Evolutionary conservation across 1,284 basidiomycete genomes (phyloP).

Genomic region (Ceratobasidium sp.): DNA sequence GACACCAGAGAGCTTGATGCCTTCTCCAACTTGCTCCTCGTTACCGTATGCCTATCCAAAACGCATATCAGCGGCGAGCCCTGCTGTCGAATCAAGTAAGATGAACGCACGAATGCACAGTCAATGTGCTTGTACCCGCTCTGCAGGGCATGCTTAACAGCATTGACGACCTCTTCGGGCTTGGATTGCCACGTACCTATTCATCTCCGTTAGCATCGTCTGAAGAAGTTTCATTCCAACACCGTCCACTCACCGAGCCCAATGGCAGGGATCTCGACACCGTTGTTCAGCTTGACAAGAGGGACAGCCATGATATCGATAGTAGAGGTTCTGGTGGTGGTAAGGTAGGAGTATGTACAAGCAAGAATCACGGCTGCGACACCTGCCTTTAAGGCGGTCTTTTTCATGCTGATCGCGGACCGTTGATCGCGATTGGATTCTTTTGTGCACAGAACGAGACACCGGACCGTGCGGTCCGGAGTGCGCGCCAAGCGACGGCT

Average conservation of each 20-base stretch:
- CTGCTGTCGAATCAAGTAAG: not conserved
- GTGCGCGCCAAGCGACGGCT: constrained; percentile 22
- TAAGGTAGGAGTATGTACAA: constrained; percentile 32
- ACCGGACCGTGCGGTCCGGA: constrained; percentile 21
- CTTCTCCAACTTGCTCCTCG: constrained; percentile 86
- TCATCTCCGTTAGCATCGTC: constrained; percentile 37
- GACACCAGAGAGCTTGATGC: constrained; percentile 80
- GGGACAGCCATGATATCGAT: constrained; percentile 54
- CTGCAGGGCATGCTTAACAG: constrained; percentile 78
- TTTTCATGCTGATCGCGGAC: constrained; percentile 27
- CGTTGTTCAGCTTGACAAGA: constrained; percentile 74
- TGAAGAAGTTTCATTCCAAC: not conserved
- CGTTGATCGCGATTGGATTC: constrained; percentile 38
- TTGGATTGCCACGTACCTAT: constrained; percentile 83
- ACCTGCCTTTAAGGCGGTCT: constrained; percentile 34
- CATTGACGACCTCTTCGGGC: constrained; percentile 72
- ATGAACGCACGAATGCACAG: constrained; percentile 70
- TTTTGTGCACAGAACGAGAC: not conserved
- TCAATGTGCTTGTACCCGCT: constrained; percentile 83
- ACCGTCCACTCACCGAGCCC: constrained; percentile 69
- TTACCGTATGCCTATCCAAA: constrained; percentile 64
- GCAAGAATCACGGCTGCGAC: constrained; percentile 10
- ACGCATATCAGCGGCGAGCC: not conserved
- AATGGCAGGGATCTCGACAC: constrained; percentile 71
- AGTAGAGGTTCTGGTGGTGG: constrained; percentile 3